Conservation (phyloP, 2,329 filamentous ascomycete species). For the Chrysoporthe austroafricana region DNA sequence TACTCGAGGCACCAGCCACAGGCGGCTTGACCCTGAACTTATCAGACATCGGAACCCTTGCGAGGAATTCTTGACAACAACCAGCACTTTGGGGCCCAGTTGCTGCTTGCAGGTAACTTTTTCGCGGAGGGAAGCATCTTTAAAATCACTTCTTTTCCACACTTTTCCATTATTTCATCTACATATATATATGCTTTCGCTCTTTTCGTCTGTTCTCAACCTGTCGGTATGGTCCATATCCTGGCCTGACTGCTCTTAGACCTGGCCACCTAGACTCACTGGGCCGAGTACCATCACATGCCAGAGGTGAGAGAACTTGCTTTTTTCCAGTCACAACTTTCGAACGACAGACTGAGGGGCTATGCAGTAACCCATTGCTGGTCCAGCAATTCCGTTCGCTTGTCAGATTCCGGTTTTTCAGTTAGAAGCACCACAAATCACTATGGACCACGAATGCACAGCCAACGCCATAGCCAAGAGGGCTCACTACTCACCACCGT, state of each 20-base stretch:
- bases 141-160: conserved; percentile 4
- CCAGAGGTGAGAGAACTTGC: conserved; percentile 3
- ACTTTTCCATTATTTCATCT: neutral
- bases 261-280: neutral
- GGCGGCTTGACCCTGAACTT: conserved; percentile 2
- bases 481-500: conserved; percentile 88
- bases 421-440: conserved; percentile 8
- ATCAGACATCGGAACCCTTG: neutral
- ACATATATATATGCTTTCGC: conserved; percentile 1
- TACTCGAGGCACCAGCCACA: conserved; percentile 5
- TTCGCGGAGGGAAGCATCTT: neutral
- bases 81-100: neutral
- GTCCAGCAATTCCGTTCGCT: neutral
- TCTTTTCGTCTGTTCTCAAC: neutral
- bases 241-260: neutral
- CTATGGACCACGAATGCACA: conserved; percentile 31
- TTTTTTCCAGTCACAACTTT: neutral
- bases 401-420: too few species aligned
- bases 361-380: neutral
- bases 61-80: neutral
- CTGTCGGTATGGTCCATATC: neutral
- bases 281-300: conserved; percentile 1
- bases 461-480: conserved; percentile 55
- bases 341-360: neutral
- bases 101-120: neutral